Conservation (phyloP, 495 filamentous ascomycete species). For the Astrocystis sublimbata region DNA sequence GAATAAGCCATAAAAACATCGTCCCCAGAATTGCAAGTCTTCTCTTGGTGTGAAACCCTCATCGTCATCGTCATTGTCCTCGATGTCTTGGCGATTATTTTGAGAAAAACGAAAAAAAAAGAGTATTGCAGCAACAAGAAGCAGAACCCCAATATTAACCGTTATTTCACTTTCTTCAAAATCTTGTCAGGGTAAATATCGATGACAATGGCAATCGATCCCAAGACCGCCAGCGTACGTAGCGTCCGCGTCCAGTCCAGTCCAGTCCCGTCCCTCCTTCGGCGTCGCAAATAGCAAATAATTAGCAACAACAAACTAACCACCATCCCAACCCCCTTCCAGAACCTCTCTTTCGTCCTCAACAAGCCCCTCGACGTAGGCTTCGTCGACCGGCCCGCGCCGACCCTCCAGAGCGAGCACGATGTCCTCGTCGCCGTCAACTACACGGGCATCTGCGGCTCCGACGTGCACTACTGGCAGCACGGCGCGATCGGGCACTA, state of each 20-base stretch:
- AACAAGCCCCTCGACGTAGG: constrained; percentile 68
- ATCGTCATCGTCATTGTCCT: neutral
- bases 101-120: neutral
- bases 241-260: neutral
- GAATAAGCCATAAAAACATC: neutral
- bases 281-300: neutral
- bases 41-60: neutral
- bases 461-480: constrained; percentile 89
- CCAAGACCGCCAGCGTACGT: constrained; percentile 34
- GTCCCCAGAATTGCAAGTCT: neutral
- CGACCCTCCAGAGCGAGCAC: constrained; percentile 62
- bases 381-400: constrained; percentile 76
- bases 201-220: constrained; percentile 23
- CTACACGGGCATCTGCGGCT: constrained; percentile 89
- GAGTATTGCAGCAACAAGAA: neutral
- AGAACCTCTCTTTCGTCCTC: constrained; percentile 91
- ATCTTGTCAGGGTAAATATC: neutral
- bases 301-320: neutral
- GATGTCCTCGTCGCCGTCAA: constrained; percentile 81
- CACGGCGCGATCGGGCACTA: constrained; percentile 82
- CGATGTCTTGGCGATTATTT: neutral
- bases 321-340: constrained; percentile 3
- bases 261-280: neutral
- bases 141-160: neutral
- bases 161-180: neutral